A percentile compares a stretch with the other conserved stretches of the same genome.
Conservation (phyloP, 2,329 filamentous ascomycete genomes). For the Fusarium sp. region DNA sequence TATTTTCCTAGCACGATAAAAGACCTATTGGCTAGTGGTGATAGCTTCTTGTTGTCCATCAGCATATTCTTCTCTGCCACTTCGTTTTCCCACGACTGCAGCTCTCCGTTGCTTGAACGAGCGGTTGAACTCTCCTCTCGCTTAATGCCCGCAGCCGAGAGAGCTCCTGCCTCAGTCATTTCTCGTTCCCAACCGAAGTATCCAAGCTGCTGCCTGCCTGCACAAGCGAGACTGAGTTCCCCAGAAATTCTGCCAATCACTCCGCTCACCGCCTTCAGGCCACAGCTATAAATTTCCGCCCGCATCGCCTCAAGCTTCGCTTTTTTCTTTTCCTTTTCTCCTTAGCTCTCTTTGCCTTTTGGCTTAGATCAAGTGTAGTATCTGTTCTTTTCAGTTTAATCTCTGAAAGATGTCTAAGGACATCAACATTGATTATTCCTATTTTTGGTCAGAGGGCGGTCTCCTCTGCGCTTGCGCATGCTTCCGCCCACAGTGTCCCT, state of each 20-base stretch:
- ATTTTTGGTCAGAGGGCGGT: constrained; percentile 61
- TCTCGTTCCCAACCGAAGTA: constrained; percentile 16
- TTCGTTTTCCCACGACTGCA: background rate
- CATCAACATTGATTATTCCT: constrained; percentile 82
- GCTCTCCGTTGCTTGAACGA: background rate
- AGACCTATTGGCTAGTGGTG: background rate
- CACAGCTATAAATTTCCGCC: constrained; percentile 38
- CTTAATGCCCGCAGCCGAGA: background rate
- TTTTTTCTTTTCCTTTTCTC: constrained; percentile 49
- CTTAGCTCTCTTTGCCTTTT: constrained; percentile 64
- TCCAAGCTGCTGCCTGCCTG: constrained; percentile 3
- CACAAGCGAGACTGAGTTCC: constrained; percentile 11
- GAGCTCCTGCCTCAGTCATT: constrained; percentile 16
- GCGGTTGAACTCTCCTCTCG: background rate
- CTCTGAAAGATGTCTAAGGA: constrained; percentile 84
- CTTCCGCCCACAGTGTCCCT: constrained; percentile 56
- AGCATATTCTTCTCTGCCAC: background rate
- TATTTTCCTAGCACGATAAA: too few species aligned
- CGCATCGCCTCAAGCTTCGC: constrained; percentile 20
- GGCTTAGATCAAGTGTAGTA: constrained; percentile 96
- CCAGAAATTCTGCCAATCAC: constrained; percentile 44
- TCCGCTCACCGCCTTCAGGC: constrained; percentile 42
- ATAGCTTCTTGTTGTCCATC: background rate
- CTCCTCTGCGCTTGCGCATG: constrained; percentile 58
- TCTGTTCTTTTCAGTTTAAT: constrained; percentile 99